Base-by-base conservation (phyloP, 2,329 filamentous ascomycete species). In the Emericellopsis cladophorae region DNA sequence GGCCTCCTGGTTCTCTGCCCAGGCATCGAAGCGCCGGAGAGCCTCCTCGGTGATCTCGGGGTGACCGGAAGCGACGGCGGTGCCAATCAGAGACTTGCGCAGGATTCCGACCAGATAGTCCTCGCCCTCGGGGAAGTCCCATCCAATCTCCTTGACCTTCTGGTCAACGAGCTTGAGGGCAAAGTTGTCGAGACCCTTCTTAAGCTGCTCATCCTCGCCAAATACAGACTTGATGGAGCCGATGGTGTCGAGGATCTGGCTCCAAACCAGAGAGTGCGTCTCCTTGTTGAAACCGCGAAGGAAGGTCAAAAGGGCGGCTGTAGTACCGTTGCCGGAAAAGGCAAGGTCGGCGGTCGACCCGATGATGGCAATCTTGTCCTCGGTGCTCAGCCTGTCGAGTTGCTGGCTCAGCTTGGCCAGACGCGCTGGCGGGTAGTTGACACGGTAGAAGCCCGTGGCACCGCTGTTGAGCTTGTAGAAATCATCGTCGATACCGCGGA, bases 391-490 rank as follows among this genome's bases (percentile, higher is more conserved):
- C 49, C 79, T 79, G 49, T 84, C 72, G 14, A 88, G 79, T 51
- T 85, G 79, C 40, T 78, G 74, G 43, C 85, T 84, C 21, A 98
- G 78, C 63, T 87, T 87, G 32, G 75, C 76, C 33, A 98, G 73
- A 37, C 90, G 79, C 47, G 77, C 70, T n/a, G 86, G 79, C 5
- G 92, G 87, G 56, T 96, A 94, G 62, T 94, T 95, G 38, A 90
- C 92, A 45, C 89, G 78, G 65, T 93, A 96, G 55, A 78, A 95
- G 22, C 88, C 90, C 40, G 81, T 88, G 44, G 90, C 84, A 42
- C 90, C 79, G 45, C 81, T 79, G 67, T 98, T 98, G 53, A 98
- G 70, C 66, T 95, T 93, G 67, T 96, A 98, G 60, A 95, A 95
- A 32, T 76, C 73, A 36, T 81, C 74, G 49, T 87, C 76, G 43